Conservation (phyloP, 202 grass and related monocot species). For the Panicum virgatum region DNA sequence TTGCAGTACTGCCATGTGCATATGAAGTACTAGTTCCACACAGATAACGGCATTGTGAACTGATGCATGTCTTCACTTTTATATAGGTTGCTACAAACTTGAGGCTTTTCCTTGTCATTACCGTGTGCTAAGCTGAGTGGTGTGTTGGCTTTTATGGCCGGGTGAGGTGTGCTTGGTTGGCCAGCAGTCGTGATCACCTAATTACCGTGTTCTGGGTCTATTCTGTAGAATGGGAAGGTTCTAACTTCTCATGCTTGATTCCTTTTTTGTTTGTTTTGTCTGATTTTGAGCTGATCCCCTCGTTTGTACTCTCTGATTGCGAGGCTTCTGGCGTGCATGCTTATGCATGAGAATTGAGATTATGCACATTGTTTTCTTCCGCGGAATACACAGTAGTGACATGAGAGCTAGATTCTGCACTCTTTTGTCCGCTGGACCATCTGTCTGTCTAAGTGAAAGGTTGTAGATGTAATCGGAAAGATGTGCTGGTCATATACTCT, state of each 20-base stretch:
- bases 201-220: constrained; percentile 15
- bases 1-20: background rate
- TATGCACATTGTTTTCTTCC: background rate
- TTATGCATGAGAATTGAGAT: background rate
- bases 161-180: constrained; percentile 13
- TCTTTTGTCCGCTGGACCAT: background rate
- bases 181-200: background rate
- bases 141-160: background rate
- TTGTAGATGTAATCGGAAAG: too few relatives aligned
- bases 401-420: background rate
- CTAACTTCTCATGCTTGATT: constrained; percentile 18
- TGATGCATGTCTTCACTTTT: background rate
- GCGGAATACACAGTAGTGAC: background rate
- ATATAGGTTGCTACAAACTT: constrained; percentile 9
- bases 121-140: background rate
- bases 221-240: constrained; percentile 15
- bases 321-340: background rate
- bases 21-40: background rate
- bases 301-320: background rate
- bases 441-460: background rate
- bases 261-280: background rate
- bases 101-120: background rate
- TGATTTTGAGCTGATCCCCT: constrained; percentile 14
- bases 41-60: background rate
- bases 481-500: too few relatives aligned